phyloP scores from a whole-genome alignment of 495 filamentous ascomycete genomes.

The Penicillium nucicola region DNA sequence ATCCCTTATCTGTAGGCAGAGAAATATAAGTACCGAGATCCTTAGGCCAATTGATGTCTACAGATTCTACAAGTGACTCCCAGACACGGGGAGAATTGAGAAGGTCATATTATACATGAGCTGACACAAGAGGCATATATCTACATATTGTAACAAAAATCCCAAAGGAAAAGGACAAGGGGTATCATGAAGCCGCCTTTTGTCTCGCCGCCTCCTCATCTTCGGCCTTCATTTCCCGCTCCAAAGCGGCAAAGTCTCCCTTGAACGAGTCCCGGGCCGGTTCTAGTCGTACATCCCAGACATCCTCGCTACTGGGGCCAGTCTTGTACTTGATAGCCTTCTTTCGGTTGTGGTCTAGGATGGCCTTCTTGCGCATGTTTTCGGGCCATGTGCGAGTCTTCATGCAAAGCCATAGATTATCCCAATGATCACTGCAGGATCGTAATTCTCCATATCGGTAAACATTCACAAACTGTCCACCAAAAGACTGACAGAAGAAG shows the following conservation, averaged over 20 bases:
- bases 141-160: slow-evolving; percentile 11
- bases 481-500: slow-evolving; percentile 92
- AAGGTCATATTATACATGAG: slow-evolving; percentile 3
- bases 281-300: slow-evolving; percentile 71
- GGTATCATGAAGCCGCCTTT: slow-evolving; percentile 12
- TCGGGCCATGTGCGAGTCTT: slow-evolving; percentile 52
- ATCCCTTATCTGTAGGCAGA: too few relatives aligned
- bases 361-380: slow-evolving; percentile 49
- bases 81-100: neutral
- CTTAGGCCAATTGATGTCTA: too few relatives aligned
- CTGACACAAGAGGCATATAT: slow-evolving; percentile 4
- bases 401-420: slow-evolving; percentile 96
- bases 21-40: too few relatives aligned
- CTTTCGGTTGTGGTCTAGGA: slow-evolving; percentile 69
- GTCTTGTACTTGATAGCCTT: slow-evolving; percentile 71
- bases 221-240: slow-evolving; percentile 49
- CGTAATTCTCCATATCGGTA: slow-evolving; percentile 80
- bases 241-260: slow-evolving; percentile 58
- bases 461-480: slow-evolving; percentile 79
- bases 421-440: slow-evolving; percentile 75
- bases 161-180: neutral
- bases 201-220: slow-evolving; percentile 28
- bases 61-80: neutral
- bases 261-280: slow-evolving; percentile 50
- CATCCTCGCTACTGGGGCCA: slow-evolving; percentile 82